Base-by-base conservation (phyloP, 805 yeast species). In the Ogataea glucozyma region DNA sequence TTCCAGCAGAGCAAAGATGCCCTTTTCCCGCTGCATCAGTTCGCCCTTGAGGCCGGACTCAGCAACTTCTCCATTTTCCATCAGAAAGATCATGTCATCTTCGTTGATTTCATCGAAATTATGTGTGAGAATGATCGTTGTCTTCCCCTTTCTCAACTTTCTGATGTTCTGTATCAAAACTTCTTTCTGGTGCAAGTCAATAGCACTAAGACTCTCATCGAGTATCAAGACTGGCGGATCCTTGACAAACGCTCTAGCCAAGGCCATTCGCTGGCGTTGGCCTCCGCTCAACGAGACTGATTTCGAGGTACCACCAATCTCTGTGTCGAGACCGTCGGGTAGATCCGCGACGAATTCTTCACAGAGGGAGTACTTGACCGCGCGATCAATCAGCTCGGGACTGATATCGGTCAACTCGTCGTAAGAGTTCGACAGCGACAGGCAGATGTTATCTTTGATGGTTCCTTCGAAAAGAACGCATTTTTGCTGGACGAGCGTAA, bases 201-300 rank as follows among this genome's bases (percentile, higher is more conserved):
- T 64, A 0, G 97, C 97, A 37, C 93, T 83, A 2, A 87, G 67
- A 4, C 93, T 77, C 60, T 93, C 99, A 65, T 93, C 99, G 20
- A 90, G 66, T 2, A 93, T 75, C 46, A 91, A 64, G 4, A 93
- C 73, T 0, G 90, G 87, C 0, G 95, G 64, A 55, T 93, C 75
- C 48, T 88, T 71, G 3, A 89, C 45, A 43, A 71, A 72, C 0
- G 97, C 97, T 41, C 97, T 72, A 0, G 98, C 97, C 21, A 93
- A 56, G 0, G 91, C 85, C 2, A 93, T 70, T 47, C 90, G 70
- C 63, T 93, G 99, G 43, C 73, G 77, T 60, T 93, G 97, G 0
- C 99, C 99, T 4, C 98, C 98, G 49, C 96, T 87, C 7, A 91
- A 65, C 2, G 70, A 54, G 3, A 73, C 56, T 3, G 78, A 76